Evolutionary conservation across 192 early-diverging fungal genomes (phyloP), one percentile per base, ranked within the genome.

Genomic region (Chytriomyces sp.): DNA sequence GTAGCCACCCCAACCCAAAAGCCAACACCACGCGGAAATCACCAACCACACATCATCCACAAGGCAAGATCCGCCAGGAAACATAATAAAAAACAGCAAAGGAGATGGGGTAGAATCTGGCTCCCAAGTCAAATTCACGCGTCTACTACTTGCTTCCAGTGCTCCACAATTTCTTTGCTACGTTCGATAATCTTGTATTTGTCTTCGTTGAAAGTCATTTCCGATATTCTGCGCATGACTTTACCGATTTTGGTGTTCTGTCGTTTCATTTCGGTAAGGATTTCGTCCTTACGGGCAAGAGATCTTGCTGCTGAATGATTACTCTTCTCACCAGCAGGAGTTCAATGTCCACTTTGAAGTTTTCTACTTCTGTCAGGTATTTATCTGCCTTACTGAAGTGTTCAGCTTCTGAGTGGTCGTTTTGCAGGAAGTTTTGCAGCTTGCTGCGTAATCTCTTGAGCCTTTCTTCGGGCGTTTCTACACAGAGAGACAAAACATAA

Each of bases 171-270:
- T 26, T 53, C 14, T 53, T 39, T 62, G 17, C 40, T 53, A 12
- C 72, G 31, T 12, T 64, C 60, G 0, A 54, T 26, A 33, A 73
- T 52, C 40, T 73, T 64, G 37, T 22, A 64, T 14, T 34, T 54
- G 49, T 73, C 72, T 32, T 73, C 41, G 10, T 34, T 22, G 8
- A 73, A 19, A n/a, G 25, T 14, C 72, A 73, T 73, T 63, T 61
- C 52, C 17, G 72, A 63, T 34, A 73, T 73, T 52, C 60, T 31
- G 25, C 60, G 58, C 58, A 73, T 64, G 0, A 73, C 72, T 73
- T 73, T 73, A 33, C 72, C 72, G 61, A 73, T 73, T 64, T 73
- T 73, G 19, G 72, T 73, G 34, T 34, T 73, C 72, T 73, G 60
- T 22, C 5, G 52, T 30, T 7, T 8, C 22, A 7, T 28, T 31